Evolutionary conservation across 164 flowering plant species (phyloP).

Genomic region (Protea cynaroides): DNA sequence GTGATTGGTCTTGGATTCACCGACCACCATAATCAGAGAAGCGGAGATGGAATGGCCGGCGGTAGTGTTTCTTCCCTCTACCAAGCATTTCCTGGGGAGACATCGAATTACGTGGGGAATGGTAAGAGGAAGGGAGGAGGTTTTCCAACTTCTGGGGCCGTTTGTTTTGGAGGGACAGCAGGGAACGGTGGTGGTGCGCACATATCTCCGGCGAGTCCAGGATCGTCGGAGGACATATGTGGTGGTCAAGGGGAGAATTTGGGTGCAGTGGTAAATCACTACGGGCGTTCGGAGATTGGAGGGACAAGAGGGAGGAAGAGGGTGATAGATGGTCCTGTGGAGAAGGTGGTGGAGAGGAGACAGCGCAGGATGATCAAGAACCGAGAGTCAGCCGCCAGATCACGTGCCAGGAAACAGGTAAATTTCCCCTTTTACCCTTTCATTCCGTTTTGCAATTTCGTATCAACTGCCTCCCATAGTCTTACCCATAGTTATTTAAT

Average conservation of each 20-base stretch:
- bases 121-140: conserved; percentile 33
- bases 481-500: too few species aligned
- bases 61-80: conserved; percentile 10
- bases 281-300: conserved; percentile 35
- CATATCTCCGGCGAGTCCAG: conserved; percentile 52
- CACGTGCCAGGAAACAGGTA: conserved; percentile 94
- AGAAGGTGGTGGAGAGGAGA: conserved; percentile 90
- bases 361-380: conserved; percentile 97
- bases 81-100: conserved; percentile 29
- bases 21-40: conserved; percentile 1
- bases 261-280: not conserved
- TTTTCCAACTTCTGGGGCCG: conserved; percentile 26
- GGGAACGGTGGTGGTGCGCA: conserved; percentile 29
- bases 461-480: too few species aligned
- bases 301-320: conserved; percentile 61
- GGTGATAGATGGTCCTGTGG: conserved; percentile 70
- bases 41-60: conserved; percentile 11
- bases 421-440: too few species aligned
- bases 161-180: conserved; percentile 40
- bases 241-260: conserved; percentile 11
- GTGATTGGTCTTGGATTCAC: conserved; percentile 24
- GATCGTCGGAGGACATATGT: conserved; percentile 63
- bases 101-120: conserved; percentile 26
- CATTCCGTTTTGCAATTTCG: too few species aligned
- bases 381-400: conserved; percentile 93